Base-by-base conservation (phyloP, 805 yeast genomes). In the Schwanniomyces occidentalis region DNA sequence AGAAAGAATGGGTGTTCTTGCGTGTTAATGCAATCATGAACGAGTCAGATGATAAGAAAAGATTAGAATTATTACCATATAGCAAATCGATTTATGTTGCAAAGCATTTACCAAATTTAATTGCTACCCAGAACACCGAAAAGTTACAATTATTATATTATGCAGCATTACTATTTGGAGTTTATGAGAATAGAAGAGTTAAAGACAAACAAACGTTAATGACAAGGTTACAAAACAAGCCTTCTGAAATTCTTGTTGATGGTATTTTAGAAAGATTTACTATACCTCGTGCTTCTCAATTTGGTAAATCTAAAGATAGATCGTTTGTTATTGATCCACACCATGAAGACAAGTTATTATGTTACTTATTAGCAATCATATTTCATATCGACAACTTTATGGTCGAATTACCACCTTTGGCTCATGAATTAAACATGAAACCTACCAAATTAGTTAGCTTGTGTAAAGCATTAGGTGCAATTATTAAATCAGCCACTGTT, bases 241-340 rank as follows among this genome's bases (percentile, higher is more conserved):
- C 91, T n/a, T 77, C 95, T 2, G 88, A 85, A 38, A 52, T 69
- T 3, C 67, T 91, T 16, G 63, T 89, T 5, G 90, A 85, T 50
- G 85, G 86, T 25, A 60, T 87, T 21, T 61, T 93, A 40, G 74
- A 74, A 32, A 73, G 84, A 40, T 93, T 88, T 61, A 76, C 97
- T 9, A 75, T 82, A 18, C 52, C 74, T 19, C 76, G 75, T 49
- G 71, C 86, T 6, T 78, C 85, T 6, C 74, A 70, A 33, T 74
- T 78, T 43, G 95, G 93, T 38, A 80, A 77, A 58, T 65, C 85
- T n/a, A 83, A 82, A 54, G 88, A 82, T 43, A 76, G 82, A 48
- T 73, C 82, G n/a, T 91, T 76, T 56, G 69, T 76, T 42, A 76
- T 93, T 41, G 97, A 93, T 54, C 96, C 98, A 25, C 82, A 78